Base-by-base conservation (phyloP, 2,329 filamentous ascomycete genomes). In the Neoascochyta sp. region DNA sequence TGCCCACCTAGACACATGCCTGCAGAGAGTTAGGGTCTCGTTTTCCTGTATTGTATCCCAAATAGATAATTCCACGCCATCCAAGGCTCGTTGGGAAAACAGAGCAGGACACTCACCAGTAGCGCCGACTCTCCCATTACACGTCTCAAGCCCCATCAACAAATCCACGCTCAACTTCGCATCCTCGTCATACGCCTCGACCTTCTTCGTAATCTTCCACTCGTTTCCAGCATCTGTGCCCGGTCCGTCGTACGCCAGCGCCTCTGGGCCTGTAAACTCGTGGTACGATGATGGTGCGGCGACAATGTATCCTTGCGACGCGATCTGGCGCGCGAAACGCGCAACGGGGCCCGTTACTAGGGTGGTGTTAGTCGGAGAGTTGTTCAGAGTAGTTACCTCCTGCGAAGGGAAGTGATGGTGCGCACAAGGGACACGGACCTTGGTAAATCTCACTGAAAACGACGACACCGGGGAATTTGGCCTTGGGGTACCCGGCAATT, bases 361-460 rank as follows among this genome's bases (percentile, higher is more conserved):
- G 16, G 27, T 16, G 9, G 12, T 27, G 34, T 36, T 25, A 40
- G 36, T 21, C 25, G 15, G 19, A 11, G 7, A n/a, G n/a, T n/a
- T n/a, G n/a, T n/a, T n/a, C n/a, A 8, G 7, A 26, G n/a, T 19
- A 16, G 21, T 22, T 12, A 19, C 21, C 3, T 27, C 5, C 12
- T n/a, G 16, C 4, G 12, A 13, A 17, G 22, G 10, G 6, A 12
- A 23, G 15, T 13, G 26, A 23, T 14, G 4, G 16, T 5, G 18
- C 10, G 9, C n/a, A n/a, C n/a, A n/a, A n/a, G n/a, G n/a, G n/a
- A n/a, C 13, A 35, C 37, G 5, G 63, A 88, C 87, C 88, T 80
- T 95, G 89, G 58, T 95, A 95, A 53, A 95, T 95, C 67, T 95
- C 89, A 50, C 83, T 89, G 60, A 94, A 95, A 34, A 95, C 73